Base-by-base conservation (phyloP, 306 rosid species). In the Prunus campanulata region DNA sequence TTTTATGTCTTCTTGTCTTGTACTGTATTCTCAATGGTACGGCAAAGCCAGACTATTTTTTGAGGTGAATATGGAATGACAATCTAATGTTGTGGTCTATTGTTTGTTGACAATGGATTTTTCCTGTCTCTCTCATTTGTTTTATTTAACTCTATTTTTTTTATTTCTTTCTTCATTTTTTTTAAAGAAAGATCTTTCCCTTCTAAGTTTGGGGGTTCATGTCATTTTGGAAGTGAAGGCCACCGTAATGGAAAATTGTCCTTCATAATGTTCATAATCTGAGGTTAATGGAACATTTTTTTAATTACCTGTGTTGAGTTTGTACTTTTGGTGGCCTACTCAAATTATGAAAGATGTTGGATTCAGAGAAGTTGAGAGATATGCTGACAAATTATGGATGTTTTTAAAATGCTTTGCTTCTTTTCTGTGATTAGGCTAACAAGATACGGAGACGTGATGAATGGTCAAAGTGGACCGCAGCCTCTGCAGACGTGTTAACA, bases 401-500 rank as follows among this genome's bases (percentile, higher is more conserved):
- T 47, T 46, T 44, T 47, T 2, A 19, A 70, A 42, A 56, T 65
- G 0, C 46, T 22, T 77, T 65, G 44, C 49, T 76, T 71, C 76
- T n/a, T 74, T 77, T 74, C 47, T 70, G 29, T 10, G 69, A 35
- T 27, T 73, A 95, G 97, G 97, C 86, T 74, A 87, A 88, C 82
- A 92, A 79, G 89, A 86, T 92, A 70, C 83, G 99, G 88, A 88
- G 86, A 71, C 84, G 82, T 27, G 81, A 87, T 76, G 83, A 80
- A 80, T 95, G 99, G 99, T 80, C 83, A 70, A 95, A 87, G 78
- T 95, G 97, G 97, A 78, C 90, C 81, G 83, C 68, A 69, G 83
- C 72, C 77, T 83, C 87, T 75, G 83, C 76, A 8, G 91, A 81
- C 77, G 79, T 80, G 73, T 85, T 68, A 66, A 69, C 88, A 62